phyloP scores from a whole-genome alignment of 441 rosid species.

The Adansonia madagascariensis region DNA sequence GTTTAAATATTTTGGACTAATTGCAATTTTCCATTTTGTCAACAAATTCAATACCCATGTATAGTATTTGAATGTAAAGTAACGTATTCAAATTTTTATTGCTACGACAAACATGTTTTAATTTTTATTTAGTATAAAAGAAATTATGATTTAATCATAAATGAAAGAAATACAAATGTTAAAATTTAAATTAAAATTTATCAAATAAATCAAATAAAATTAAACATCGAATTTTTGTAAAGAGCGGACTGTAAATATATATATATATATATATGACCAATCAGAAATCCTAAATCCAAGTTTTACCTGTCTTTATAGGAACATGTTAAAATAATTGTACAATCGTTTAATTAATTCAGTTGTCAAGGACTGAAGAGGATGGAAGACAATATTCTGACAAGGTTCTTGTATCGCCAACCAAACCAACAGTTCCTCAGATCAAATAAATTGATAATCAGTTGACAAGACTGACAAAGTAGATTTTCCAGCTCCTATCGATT shows the following conservation, averaged over 20 bases:
- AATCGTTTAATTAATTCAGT: not conserved
- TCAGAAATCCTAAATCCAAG: not conserved
- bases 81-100: not conserved
- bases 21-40: not conserved
- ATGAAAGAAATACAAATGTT: too few species aligned
- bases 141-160: too few species aligned
- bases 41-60: not conserved
- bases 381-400: not conserved
- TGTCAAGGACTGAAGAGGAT: not conserved
- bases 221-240: too few species aligned
- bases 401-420: slow-evolving; percentile 9
- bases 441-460: not conserved
- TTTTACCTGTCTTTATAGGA: not conserved
- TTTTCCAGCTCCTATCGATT: not conserved
- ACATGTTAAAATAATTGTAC: not conserved
- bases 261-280: not conserved
- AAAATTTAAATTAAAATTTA: too few species aligned
- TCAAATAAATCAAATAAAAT: too few species aligned
- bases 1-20: not conserved
- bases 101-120: not conserved
- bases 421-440: not conserved
- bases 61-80: not conserved
- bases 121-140: too few species aligned
- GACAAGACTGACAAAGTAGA: not conserved
- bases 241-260: not conserved